phyloP scores from a whole-genome alignment of 805 yeast genomes.

The Saturnispora sekii region DNA sequence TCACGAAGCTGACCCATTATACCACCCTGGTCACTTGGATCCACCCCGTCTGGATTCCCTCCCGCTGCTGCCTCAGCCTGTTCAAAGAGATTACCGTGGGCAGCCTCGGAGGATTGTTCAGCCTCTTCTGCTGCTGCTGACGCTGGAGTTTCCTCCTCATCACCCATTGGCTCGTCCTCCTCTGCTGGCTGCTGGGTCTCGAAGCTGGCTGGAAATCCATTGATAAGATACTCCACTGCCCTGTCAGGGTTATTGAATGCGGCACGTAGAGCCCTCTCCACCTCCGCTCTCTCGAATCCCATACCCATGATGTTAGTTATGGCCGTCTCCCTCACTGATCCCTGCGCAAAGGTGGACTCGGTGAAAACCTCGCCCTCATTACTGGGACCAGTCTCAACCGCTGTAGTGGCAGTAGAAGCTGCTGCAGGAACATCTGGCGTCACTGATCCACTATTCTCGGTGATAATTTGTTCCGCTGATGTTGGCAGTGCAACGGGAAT shows the following conservation, averaged over 20 bases:
- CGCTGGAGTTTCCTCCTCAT: slow-evolving; percentile 22
- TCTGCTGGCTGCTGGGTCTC: slow-evolving; percentile 13
- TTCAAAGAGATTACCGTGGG: slow-evolving; percentile 40
- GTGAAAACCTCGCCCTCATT: slow-evolving; percentile 18
- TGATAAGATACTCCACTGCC: slow-evolving; percentile 89
- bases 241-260: slow-evolving; percentile 97
- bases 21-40: slow-evolving; percentile 28
- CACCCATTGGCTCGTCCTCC: slow-evolving; percentile 16
- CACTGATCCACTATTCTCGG: slow-evolving; percentile 19
- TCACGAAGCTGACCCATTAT: slow-evolving; percentile 54
- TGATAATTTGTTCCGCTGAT: slow-evolving; percentile 16
- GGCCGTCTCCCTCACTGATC: slow-evolving; percentile 68
- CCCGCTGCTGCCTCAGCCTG: slow-evolving; percentile 36
- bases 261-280: slow-evolving; percentile 83
- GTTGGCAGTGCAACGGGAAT: slow-evolving; percentile 17
- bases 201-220: slow-evolving; percentile 47
- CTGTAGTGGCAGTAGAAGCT: slow-evolving; percentile 6
- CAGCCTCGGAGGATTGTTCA: slow-evolving; percentile 20
- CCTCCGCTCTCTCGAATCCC: slow-evolving; percentile 88
- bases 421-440: slow-evolving; percentile 18
- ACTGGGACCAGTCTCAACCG: slow-evolving; percentile 10
- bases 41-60: slow-evolving; percentile 24
- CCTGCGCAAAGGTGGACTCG: slow-evolving; percentile 62
- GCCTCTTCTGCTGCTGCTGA: slow-evolving; percentile 22
- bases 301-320: slow-evolving; percentile 81